Evolutionary conservation across 345 rosid species (phyloP), one percentile per base, ranked within the genome.

Genomic region (Brassica nigra): DNA sequence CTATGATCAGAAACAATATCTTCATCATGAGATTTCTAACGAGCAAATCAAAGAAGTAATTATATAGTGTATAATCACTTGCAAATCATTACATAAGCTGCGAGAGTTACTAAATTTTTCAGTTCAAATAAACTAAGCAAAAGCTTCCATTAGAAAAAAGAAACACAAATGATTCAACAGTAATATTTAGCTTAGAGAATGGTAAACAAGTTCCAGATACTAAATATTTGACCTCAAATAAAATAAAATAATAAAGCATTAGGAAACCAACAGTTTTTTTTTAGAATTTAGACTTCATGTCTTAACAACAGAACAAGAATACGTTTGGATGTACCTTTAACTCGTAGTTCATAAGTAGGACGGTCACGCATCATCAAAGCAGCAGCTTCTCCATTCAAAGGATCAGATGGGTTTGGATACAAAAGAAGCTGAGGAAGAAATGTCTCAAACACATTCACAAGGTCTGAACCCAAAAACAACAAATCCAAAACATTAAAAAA

Each of bases 351-450:
- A 84, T 90, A 96, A 74, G 88, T 82, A 70, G 87, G 69, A 29
- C 90, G 92, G 84, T 96, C 98, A 70, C 92, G 98, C 94, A 92
- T 90, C 97, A 92, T 87, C 28, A 96, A 77, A 0, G 98, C 95
- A 86, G 98, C 97, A 78, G 99, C 97, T 80, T 96, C 99, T 31
- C 97, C 98, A 66, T 96, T 93, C 86, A 96, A 87, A 30, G 99
- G 99, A 82, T 93, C 97, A 0, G 97, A 90, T 33, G 99, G 93
- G 74, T 96, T 96, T 63, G 99, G 98, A 83, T 96, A 93, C 85
- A 96, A 74, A 73, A 96, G 98, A 76, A 96, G 97, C 83, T 96
- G 99, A 62, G 99, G 99, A 78, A 96, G 97, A 77, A 96, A 96
- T 68, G 90, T 91, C 85, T 96, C 98, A 71, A 96, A 96, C 65